Evolutionary conservation across 768 basidiomycete genomes (phyloP).

Genomic region (Strobilomyces confusus): DNA sequence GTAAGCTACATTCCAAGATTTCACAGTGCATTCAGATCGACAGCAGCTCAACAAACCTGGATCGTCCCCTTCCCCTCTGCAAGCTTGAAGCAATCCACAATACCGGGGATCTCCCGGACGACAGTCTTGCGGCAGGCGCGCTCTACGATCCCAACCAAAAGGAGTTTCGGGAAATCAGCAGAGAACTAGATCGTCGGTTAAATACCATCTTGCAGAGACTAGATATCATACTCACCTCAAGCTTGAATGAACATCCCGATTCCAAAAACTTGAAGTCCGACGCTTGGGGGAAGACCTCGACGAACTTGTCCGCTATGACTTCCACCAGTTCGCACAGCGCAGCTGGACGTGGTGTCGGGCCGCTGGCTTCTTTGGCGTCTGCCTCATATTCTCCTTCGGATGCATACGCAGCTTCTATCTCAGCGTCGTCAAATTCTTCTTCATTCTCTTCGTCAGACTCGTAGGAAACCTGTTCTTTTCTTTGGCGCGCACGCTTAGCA

Average conservation of each 20-base stretch:
- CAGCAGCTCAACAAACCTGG: constrained; percentile 34
- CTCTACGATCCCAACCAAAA: constrained; percentile 92
- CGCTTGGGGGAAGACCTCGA: constrained; percentile 56
- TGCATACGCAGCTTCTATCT: constrained; percentile 61
- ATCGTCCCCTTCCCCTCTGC: constrained; percentile 49
- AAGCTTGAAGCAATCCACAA: constrained; percentile 77
- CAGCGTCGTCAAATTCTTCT: constrained; percentile 47
- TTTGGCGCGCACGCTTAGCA: constrained; percentile 67
- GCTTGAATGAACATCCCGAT: constrained; percentile 67
- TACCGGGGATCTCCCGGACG: constrained; percentile 85
- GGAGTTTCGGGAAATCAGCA: constrained; percentile 84
- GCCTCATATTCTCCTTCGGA: constrained; percentile 41
- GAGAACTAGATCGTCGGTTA: constrained; percentile 56
- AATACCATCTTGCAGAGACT: neutral
- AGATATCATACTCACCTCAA: constrained; percentile 61
- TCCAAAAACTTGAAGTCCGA: constrained; percentile 70
- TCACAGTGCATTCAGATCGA: neutral
- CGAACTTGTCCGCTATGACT: constrained; percentile 48
- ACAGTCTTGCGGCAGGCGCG: constrained; percentile 78
- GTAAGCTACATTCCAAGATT: constrained; percentile 49
- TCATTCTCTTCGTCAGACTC: constrained; percentile 52
- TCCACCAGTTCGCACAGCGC: constrained; percentile 42
- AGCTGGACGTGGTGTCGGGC: constrained; percentile 16
- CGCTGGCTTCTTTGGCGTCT: constrained; percentile 27
- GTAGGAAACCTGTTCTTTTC: constrained; percentile 72